These are phyloP conservation scores for Rosellinia necatrix DNA, from an alignment of 2,329 filamentous ascomycete species.

Conservation along the genomic window DNA sequence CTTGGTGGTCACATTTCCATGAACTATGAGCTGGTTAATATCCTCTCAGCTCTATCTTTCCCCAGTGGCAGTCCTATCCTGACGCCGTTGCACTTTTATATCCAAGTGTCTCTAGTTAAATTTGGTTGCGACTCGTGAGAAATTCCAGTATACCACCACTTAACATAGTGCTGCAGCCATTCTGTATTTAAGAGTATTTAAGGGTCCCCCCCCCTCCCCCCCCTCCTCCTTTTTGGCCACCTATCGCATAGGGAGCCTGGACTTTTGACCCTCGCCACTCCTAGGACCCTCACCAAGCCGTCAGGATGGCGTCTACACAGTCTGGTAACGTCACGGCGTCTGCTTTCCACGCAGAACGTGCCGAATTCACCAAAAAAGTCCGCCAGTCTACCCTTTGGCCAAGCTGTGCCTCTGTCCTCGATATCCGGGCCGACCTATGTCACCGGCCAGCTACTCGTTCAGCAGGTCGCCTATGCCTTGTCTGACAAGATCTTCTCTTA, in stretches of 20 bases:
- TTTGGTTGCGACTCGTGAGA: too few relatives aligned
- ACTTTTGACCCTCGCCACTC: neutral
- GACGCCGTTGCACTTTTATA: constrained; percentile 13
- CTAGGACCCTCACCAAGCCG: constrained; percentile 14
- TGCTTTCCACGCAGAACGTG: constrained; percentile 39
- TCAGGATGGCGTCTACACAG: constrained; percentile 44
- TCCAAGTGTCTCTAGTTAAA: too few relatives aligned
- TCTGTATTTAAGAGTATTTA: too few relatives aligned
- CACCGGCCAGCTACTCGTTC: constrained; percentile 89
- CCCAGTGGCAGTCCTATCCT: constrained; percentile 5
- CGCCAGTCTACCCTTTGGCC: constrained; percentile 61
- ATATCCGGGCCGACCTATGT: constrained; percentile 90
- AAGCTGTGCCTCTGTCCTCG: constrained; percentile 57
- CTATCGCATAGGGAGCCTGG: too few relatives aligned
- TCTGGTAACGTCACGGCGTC: constrained; percentile 42
- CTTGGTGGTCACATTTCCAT: neutral
- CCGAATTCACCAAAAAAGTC: constrained; percentile 50
- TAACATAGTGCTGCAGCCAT: too few relatives aligned
- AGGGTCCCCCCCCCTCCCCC: too few relatives aligned
- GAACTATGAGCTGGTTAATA: constrained; percentile 21
- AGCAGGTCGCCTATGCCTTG: constrained; percentile 92
- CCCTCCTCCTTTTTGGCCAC: too few relatives aligned
- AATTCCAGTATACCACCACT: too few relatives aligned
- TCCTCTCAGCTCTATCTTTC: neutral
- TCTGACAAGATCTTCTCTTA: constrained; percentile 98